Evolutionary conservation across 805 yeast species (phyloP).

Genomic region (Myxozyma udenii): DNA sequence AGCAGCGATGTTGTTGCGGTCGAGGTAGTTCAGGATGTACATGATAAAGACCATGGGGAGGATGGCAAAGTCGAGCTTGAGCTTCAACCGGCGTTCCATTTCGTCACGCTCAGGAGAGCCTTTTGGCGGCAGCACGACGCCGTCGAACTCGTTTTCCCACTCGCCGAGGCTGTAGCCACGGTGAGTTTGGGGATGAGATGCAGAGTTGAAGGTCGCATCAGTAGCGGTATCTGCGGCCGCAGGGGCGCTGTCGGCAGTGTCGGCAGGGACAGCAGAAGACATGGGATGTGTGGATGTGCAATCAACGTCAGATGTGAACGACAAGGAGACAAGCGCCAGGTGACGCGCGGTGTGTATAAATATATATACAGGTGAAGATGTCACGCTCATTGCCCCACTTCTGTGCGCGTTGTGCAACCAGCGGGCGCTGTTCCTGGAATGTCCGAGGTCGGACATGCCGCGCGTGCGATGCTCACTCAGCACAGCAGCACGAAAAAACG

Average conservation of each 20-base stretch:
- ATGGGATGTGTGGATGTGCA: background rate
- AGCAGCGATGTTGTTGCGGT: slow-evolving; percentile 49
- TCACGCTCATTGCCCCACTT: no score
- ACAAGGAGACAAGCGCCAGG: no score
- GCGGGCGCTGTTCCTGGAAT: no score
- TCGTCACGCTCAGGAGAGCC: slow-evolving; percentile 45
- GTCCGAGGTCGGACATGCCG: no score
- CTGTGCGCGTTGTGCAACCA: no score
- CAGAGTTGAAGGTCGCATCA: background rate
- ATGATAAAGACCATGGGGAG: slow-evolving; percentile 51
- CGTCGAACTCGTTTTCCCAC: slow-evolving; percentile 27
- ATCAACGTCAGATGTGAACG: background rate
- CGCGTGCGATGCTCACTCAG: no score
- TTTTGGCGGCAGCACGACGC: slow-evolving; percentile 29
- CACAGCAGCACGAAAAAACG: no score
- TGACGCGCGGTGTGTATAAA: no score
- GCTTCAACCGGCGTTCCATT: slow-evolving; percentile 45
- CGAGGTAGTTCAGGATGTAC: slow-evolving; percentile 51
- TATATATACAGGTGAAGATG: no score
- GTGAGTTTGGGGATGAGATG: background rate
- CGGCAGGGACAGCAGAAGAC: background rate
- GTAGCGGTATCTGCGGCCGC: background rate
- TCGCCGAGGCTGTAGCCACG: slow-evolving; percentile 4
- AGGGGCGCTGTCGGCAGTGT: background rate
- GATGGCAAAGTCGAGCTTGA: slow-evolving; percentile 50